A percentile compares a stretch with the other conserved stretches of the same genome.
phyloP scores from a whole-genome alignment of 2,329 filamentous ascomycete genomes.

The Sarocladium oryzae region DNA sequence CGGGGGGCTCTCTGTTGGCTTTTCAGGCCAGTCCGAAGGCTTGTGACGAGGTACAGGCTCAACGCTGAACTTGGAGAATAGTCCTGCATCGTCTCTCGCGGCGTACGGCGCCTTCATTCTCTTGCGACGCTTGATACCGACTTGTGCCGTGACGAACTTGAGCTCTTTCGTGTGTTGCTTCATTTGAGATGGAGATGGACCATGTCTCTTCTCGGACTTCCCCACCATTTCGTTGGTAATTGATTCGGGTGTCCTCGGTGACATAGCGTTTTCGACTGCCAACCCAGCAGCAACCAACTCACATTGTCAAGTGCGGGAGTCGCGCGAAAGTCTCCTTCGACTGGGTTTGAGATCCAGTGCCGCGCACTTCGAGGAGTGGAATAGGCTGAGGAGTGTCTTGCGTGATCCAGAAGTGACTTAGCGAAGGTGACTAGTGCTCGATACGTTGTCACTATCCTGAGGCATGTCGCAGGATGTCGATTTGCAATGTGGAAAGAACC shows the following conservation, averaged over 20 bases:
- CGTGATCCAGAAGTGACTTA: neutral
- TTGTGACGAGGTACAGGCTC: neutral
- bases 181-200: neutral
- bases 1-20: neutral
- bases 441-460: too few relatives aligned
- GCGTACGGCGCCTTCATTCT: neutral
- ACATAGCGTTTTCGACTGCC: neutral
- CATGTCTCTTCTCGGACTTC: neutral
- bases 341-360: neutral
- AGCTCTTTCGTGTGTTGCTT: neutral
- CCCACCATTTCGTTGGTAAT: neutral
- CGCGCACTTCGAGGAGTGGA: neutral
- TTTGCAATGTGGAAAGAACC: too few relatives aligned
- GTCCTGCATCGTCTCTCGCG: neutral
- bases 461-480: too few relatives aligned
- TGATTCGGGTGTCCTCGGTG: neutral
- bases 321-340: neutral
- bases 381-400: neutral
- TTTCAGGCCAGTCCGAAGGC: neutral
- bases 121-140: neutral
- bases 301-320: neutral
- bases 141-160: slow-evolving; percentile 6
- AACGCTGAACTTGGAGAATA: slow-evolving; percentile 7
- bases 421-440: too few relatives aligned
- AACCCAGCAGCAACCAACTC: neutral